Conservation (phyloP, 441 rosid genomes). For the Erodium trifolium region DNA sequence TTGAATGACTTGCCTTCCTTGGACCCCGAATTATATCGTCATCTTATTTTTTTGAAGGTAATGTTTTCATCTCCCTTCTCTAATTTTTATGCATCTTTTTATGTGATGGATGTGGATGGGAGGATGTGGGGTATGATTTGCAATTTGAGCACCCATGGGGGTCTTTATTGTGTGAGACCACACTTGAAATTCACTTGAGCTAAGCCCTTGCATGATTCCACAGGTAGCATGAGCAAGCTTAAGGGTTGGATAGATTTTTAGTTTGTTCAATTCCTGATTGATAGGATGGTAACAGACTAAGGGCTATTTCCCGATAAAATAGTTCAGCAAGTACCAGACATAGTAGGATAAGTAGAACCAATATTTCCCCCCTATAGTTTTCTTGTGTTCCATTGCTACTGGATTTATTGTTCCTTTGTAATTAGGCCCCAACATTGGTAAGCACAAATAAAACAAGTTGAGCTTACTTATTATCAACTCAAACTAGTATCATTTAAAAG, state of each 20-base stretch:
- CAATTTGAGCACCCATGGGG: neutral
- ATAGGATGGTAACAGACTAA: constrained; percentile 2
- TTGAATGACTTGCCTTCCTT: constrained; percentile 93
- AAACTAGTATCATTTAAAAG: neutral
- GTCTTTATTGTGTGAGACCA: neutral
- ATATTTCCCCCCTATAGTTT: neutral
- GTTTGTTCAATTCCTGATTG: neutral
- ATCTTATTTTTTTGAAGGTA: constrained; percentile 95
- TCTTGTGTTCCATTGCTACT: neutral
- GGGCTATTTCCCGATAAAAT: neutral
- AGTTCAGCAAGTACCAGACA: neutral
- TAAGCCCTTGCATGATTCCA: no score
- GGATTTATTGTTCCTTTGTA: neutral
- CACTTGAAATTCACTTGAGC: neutral
- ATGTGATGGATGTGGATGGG: neutral
- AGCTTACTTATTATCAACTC: neutral
- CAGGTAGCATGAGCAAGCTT: neutral
- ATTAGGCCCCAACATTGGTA: neutral
- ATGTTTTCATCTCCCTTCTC: constrained; percentile 13
- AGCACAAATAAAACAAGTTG: neutral
- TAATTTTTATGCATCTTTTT: neutral
- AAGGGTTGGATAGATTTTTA: neutral
- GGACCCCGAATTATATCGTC: constrained; percentile 95
- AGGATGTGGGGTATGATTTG: neutral
- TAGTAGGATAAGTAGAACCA: neutral